phyloP scores from a whole-genome alignment of 495 filamentous ascomycete species.

The Penicillium subrubescens region DNA sequence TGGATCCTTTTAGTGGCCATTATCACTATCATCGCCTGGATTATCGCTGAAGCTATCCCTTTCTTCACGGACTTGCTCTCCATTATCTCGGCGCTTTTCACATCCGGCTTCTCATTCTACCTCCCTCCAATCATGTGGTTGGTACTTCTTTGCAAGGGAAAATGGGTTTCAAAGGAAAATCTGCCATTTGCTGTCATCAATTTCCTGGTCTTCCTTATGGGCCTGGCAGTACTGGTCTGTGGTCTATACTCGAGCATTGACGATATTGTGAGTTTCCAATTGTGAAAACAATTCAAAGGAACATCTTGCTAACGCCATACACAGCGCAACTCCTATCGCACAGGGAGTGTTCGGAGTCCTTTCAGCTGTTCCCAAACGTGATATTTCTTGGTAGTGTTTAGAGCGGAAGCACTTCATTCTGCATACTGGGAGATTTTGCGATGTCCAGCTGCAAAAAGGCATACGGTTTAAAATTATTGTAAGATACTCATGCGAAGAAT shows the following conservation, averaged over 20 bases:
- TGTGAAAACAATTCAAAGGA: too few relatives aligned
- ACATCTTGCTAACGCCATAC: not conserved
- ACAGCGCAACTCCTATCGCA: not conserved
- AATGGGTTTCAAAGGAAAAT: slow-evolving; percentile 12
- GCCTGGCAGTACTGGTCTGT: slow-evolving; percentile 11
- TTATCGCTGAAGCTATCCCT: slow-evolving; percentile 67
- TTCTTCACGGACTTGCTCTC: slow-evolving; percentile 64
- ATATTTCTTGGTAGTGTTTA: not conserved
- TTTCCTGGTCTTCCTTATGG: slow-evolving; percentile 14
- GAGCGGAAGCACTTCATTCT: not conserved
- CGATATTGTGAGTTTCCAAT: slow-evolving; percentile 11
- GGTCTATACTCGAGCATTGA: slow-evolving; percentile 16
- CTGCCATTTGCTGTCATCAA: slow-evolving; percentile 12
- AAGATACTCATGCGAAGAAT: not conserved
- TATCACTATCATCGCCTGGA: slow-evolving; percentile 61
- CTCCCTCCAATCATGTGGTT: slow-evolving; percentile 66
- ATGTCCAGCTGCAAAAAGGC: not conserved
- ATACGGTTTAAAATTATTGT: not conserved
- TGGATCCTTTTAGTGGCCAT: slow-evolving; percentile 56
- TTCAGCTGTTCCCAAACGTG: not conserved
- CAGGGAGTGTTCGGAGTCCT: not conserved
- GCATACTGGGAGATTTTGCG: not conserved
- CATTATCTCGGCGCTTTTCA: slow-evolving; percentile 59
- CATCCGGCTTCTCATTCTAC: slow-evolving; percentile 67
- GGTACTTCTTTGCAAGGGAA: slow-evolving; percentile 44